A percentile compares a stretch with the other conserved stretches of the same genome.
Conservation (phyloP, 352 stramenopile genomes). For the Globisporangium splendens region DNA sequence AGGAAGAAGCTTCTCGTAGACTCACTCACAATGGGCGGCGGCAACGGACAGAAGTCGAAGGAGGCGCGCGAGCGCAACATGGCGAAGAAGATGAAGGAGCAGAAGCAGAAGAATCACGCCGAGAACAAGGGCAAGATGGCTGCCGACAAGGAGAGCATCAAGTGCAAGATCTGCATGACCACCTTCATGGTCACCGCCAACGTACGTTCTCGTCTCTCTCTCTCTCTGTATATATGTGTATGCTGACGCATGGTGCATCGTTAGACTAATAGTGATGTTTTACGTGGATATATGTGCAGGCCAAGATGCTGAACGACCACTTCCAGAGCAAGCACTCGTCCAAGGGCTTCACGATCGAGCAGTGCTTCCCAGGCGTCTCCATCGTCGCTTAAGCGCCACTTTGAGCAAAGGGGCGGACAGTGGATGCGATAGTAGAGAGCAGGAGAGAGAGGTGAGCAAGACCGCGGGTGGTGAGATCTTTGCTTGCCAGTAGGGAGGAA, state of each 20-base stretch:
- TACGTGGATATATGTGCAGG: constrained; percentile 21
- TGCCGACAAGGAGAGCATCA: constrained; percentile 71
- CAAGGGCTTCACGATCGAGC: constrained; percentile 71
- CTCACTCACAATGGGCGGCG: constrained; percentile 59
- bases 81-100: constrained; percentile 82
- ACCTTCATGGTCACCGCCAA: constrained; percentile 85
- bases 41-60: constrained; percentile 81
- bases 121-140: constrained; percentile 82
- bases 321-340: constrained; percentile 74
- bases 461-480: no score
- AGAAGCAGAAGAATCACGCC: constrained; percentile 77
- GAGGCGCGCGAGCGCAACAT: constrained; percentile 82
- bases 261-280: not conserved
- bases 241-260: not conserved
- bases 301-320: constrained; percentile 72
- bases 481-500: no score
- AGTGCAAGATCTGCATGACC: constrained; percentile 88
- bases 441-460: not conserved
- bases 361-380: constrained; percentile 13
- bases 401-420: no score
- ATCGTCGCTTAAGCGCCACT: no score
- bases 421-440: no score
- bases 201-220: no score
- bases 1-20: no score
- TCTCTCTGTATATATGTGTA: not conserved